Conservation (phyloP, 2,329 filamentous ascomycete species). For the Aspergillus quadricinctus region DNA sequence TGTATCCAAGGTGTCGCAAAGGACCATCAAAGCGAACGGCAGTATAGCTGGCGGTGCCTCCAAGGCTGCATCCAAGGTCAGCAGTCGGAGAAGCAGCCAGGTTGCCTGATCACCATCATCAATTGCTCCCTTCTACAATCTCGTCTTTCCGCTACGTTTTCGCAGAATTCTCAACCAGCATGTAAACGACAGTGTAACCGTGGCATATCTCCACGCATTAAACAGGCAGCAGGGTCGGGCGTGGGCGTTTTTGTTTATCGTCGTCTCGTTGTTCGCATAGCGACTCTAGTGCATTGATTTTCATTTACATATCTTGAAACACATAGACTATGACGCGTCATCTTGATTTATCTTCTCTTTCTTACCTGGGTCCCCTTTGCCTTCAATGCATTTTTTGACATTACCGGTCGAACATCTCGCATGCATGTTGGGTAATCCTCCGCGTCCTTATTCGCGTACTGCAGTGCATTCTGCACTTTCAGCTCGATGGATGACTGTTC, state of each 20-base stretch:
- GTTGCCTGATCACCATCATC: constrained; percentile 15
- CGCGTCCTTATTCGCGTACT: no score
- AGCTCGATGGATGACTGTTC: no score
- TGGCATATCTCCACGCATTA: not conserved
- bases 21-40: constrained; percentile 30
- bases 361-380: not conserved
- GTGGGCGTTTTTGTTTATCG: not conserved
- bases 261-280: not conserved
- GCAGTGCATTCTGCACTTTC: not conserved
- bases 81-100: constrained; percentile 27
- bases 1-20: constrained; percentile 23
- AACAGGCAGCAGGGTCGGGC: not conserved
- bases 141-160: not conserved
- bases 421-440: not conserved
- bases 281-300: not conserved
- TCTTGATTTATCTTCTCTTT: not conserved
- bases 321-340: not conserved
- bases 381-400: not conserved
- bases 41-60: constrained; percentile 15
- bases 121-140: not conserved
- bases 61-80: constrained; percentile 22
- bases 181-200: not conserved
- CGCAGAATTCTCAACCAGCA: not conserved
- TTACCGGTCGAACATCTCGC: not conserved
- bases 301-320: not conserved